Base-by-base conservation (phyloP, 2,329 filamentous ascomycete species). In the Fonsecaea multimorphosa region DNA sequence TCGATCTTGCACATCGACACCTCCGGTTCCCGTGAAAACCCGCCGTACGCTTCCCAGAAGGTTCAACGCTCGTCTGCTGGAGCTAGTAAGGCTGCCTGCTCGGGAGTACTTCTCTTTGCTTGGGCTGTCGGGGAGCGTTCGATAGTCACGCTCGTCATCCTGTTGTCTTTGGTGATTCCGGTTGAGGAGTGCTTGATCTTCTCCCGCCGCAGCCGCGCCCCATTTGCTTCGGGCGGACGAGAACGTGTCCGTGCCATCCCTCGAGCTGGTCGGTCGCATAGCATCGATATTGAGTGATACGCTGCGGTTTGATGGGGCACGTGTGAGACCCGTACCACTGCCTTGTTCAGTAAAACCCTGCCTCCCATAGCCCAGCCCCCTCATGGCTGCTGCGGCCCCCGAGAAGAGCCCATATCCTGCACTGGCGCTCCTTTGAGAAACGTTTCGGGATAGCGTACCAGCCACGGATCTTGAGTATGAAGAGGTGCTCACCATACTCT, bases 11-110 rank as follows among this genome's bases (percentile, higher is more conserved):
- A 22, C 78, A 71, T 68, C 65, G 24, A 70, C 67, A n/a, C 36
- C 46, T 24, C 63, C 66, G 64, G 77, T 76, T 54, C 78, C 75
- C 4, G 83, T 83, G 46, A 91, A 86, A 11, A 89, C 88, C 40
- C 89, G 84, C 19, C 86, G 83, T 22, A 93, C 76, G 55, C 87
- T 91, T 24, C 89, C 89, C 11, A 93, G 79, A 87, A 89, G 91
- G 27, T 84, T 85, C 78, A 78, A 88, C 84, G 74, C 86, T 86
- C 22, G 88, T 82, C 58, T 85, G 86, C 0, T 85, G 81, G 1
- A 84, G 80, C n/a, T 81, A 7, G 85, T 85, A 3, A 86, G 86
- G 72, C 81, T 84, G 72, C 84, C 86, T 22, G 78, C 79, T 7
- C 77, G 74, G 16, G 57, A 38, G 49, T 70, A 69, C 46, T 68